A percentile compares a stretch with the other conserved stretches of the same genome.
Evolutionary conservation across 2,329 filamentous ascomycete genomes (phyloP).

Genomic region (Fusarium domesticum): DNA sequence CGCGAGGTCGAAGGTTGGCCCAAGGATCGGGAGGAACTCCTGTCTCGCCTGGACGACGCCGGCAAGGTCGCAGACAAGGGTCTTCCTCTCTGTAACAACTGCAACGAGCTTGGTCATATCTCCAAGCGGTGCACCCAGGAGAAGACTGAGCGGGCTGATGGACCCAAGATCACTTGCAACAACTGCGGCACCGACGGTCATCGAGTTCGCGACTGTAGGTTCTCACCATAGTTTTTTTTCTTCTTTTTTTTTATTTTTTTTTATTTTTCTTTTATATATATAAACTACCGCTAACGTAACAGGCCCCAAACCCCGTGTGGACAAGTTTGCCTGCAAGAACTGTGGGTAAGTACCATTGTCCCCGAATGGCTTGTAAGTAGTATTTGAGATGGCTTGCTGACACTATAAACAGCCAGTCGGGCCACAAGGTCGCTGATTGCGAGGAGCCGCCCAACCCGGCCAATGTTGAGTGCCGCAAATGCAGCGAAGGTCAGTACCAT

Average conservation of each 20-base stretch:
- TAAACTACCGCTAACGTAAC: conserved; percentile 9
- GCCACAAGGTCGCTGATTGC: conserved; percentile 51
- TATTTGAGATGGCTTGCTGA: conserved; percentile 5
- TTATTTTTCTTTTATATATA: no score
- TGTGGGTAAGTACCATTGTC: conserved; percentile 47
- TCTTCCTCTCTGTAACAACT: conserved; percentile 61
- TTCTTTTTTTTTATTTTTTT: no score
- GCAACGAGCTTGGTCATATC: conserved; percentile 61
- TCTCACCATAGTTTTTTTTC: neutral
- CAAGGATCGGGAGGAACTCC: conserved; percentile 54
- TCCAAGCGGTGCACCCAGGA: conserved; percentile 60
- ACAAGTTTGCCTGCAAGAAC: conserved; percentile 66
- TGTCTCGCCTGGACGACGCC: conserved; percentile 61
- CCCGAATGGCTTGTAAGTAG: no score
- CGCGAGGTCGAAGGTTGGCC: conserved; percentile 62
- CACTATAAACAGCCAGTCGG: conserved; percentile 40
- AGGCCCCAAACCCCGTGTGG: conserved; percentile 59
- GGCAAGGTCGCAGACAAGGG: conserved; percentile 61
- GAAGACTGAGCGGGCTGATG: conserved; percentile 44
- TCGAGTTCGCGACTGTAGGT: conserved; percentile 66
- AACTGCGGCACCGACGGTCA: conserved; percentile 65
- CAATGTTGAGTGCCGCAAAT: conserved; percentile 64
- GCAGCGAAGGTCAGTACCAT: conserved; percentile 52
- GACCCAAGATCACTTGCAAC: conserved; percentile 55
- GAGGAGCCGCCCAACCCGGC: conserved; percentile 60